Conservation (phyloP, 1,284 basidiomycete genomes). For the Austroboletus niveus region DNA sequence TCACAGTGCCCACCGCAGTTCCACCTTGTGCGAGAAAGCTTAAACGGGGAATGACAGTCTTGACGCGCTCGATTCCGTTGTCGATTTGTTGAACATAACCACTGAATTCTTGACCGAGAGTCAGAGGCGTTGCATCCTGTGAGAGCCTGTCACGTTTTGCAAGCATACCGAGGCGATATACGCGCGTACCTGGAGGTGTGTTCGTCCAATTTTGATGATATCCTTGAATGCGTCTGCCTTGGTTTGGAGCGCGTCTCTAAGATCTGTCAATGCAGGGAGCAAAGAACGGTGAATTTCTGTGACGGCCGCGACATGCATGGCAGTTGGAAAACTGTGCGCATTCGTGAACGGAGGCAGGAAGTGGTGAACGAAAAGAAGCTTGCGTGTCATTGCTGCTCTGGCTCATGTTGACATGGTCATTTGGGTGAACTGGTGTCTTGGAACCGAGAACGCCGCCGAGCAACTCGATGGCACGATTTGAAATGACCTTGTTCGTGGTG, state of each 20-base stretch:
- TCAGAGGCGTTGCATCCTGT: constrained; percentile 95
- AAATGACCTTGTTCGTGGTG: constrained; percentile 72
- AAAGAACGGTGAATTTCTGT: constrained; percentile 82
- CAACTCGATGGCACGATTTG: constrained; percentile 97
- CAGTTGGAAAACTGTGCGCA: constrained; percentile 90
- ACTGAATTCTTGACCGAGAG: constrained; percentile 97
- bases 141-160: background rate
- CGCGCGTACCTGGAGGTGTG: constrained; percentile 78
- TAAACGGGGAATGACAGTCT: constrained; percentile 82
- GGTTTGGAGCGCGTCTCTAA: constrained; percentile 80
- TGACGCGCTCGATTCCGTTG: constrained; percentile 87
- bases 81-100: constrained; percentile 96
- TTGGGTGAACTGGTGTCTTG: constrained; percentile 98
- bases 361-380: constrained; percentile 21
- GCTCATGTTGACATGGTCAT: constrained; percentile 99
- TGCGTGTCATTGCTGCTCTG: constrained; percentile 99
- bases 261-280: constrained; percentile 82
- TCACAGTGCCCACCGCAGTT: constrained; percentile 95
- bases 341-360: background rate
- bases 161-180: background rate
- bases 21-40: constrained; percentile 96
- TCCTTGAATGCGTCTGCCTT: constrained; percentile 83
- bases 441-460: constrained; percentile 94
- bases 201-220: constrained; percentile 99
- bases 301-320: constrained; percentile 98